Conservation (phyloP, 2,329 filamentous ascomycete genomes). For the Diaporthe helianthi region DNA sequence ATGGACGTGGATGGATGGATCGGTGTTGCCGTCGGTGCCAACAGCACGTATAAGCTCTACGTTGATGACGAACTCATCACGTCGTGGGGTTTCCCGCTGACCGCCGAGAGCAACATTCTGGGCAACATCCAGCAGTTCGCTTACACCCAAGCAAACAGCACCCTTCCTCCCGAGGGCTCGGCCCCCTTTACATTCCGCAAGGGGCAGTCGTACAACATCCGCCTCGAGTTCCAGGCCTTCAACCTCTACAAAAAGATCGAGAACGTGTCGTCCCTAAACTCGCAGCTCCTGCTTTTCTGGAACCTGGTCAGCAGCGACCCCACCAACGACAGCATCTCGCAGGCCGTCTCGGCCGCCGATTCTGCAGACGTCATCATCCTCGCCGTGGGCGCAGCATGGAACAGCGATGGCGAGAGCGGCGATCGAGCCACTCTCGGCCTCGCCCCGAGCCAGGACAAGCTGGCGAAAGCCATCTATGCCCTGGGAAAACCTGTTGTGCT, state of each 20-base stretch:
- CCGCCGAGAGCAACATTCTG: constrained; percentile 44
- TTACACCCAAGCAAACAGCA: constrained; percentile 47
- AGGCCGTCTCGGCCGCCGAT: constrained; percentile 46
- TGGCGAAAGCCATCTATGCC: constrained; percentile 47
- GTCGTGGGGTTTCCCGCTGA: constrained; percentile 39
- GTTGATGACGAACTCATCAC: constrained; percentile 44
- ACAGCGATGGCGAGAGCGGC: constrained; percentile 52
- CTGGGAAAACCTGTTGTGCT: constrained; percentile 50
- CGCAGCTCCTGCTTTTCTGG: constrained; percentile 53
- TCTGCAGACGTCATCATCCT: constrained; percentile 49
- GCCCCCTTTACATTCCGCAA: constrained; percentile 47
- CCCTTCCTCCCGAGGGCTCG: constrained; percentile 46
- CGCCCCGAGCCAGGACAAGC: constrained; percentile 45
- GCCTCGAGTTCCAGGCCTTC: constrained; percentile 52
- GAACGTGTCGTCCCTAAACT: constrained; percentile 50
- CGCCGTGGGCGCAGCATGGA: constrained; percentile 51
- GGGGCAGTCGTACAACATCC: constrained; percentile 44
- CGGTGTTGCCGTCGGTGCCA: constrained; percentile 49
- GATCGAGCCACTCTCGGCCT: constrained; percentile 49
- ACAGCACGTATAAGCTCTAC: constrained; percentile 49
- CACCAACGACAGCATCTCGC: constrained; percentile 37
- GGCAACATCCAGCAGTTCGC: constrained; percentile 49
- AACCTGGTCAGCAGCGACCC: constrained; percentile 49
- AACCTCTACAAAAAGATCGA: constrained; percentile 48
- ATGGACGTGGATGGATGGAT: constrained; percentile 50